A percentile compares a stretch with the other conserved stretches of the same genome.
Conservation (phyloP, 805 yeast genomes). For the Maudiozyma serrabonitensis region DNA sequence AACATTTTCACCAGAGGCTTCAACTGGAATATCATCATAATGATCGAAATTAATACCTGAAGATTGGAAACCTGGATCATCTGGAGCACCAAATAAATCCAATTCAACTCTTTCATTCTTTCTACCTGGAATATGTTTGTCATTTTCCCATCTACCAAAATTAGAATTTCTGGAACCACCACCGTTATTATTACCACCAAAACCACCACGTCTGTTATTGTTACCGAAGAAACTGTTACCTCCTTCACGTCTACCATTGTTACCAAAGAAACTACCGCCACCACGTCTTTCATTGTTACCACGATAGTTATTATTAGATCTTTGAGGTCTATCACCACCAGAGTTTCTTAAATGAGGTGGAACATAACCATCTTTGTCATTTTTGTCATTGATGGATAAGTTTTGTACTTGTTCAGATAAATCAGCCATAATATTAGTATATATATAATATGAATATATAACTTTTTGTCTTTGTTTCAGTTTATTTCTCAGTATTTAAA, state of each 20-base stretch:
- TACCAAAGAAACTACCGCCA: constrained; percentile 7
- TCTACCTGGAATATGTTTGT: constrained; percentile 78
- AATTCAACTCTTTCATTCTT: constrained; percentile 60
- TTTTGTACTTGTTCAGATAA: constrained; percentile 48
- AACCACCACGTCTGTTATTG: constrained; percentile 25
- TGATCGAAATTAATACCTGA: constrained; percentile 98
- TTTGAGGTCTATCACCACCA: constrained; percentile 11
- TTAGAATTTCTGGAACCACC: constrained; percentile 16
- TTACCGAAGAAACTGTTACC: constrained; percentile 25
- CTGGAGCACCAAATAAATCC: constrained; percentile 75
- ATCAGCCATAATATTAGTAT: constrained; percentile 41
- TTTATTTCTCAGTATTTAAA: no score
- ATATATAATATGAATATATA: neutral
- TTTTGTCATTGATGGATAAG: constrained; percentile 37
- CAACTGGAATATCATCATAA: constrained; percentile 98
- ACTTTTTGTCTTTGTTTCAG: neutral
- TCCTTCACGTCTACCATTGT: constrained; percentile 16
- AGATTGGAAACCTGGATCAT: constrained; percentile 61
- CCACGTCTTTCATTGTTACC: constrained; percentile 3
- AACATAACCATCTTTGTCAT: constrained; percentile 28
- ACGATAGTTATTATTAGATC: constrained; percentile 3
- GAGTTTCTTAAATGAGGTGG: constrained; percentile 40
- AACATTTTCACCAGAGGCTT: constrained; percentile 88
- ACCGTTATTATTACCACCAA: constrained; percentile 29
- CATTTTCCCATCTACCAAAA: constrained; percentile 73